These are phyloP conservation scores for Polysphondylium violaceum DNA, from an alignment of 78 protist species.

Conservation along the genomic window DNA sequence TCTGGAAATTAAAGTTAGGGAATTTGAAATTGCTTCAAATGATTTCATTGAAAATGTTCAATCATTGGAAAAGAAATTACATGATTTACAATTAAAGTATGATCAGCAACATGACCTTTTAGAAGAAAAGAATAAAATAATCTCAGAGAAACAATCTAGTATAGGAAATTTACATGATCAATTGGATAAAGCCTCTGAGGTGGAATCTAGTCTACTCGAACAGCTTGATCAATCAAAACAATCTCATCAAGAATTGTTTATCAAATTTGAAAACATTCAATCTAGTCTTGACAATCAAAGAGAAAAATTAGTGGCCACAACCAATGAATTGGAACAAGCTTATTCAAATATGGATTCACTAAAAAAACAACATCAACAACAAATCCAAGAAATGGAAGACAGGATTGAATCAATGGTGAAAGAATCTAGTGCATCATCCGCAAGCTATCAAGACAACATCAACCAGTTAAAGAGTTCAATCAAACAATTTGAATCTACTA, in stretches of 20 bases:
- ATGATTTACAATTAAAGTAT: neutral
- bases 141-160: neutral
- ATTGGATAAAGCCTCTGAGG: neutral
- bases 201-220: neutral
- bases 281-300: neutral
- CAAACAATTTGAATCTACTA: neutral
- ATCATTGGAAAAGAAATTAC: neutral
- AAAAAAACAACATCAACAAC: neutral
- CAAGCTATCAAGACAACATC: neutral
- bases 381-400: neutral
- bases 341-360: neutral
- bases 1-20: neutral
- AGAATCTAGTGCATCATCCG: too few relatives aligned
- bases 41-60: neutral
- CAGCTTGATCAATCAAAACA: neutral
- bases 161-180: neutral
- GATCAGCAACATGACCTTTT: neutral
- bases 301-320: conserved; percentile 2
- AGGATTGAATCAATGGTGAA: too few relatives aligned
- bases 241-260: too few relatives aligned
- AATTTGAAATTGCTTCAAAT: neutral
- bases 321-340: neutral
- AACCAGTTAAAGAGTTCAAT: conserved; percentile 6
- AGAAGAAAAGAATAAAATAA: neutral
- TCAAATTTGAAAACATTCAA: neutral